Evolutionary conservation across 306 rosid species (phyloP), one percentile per base, ranked within the genome.

Genomic region (Quercus ilex): DNA sequence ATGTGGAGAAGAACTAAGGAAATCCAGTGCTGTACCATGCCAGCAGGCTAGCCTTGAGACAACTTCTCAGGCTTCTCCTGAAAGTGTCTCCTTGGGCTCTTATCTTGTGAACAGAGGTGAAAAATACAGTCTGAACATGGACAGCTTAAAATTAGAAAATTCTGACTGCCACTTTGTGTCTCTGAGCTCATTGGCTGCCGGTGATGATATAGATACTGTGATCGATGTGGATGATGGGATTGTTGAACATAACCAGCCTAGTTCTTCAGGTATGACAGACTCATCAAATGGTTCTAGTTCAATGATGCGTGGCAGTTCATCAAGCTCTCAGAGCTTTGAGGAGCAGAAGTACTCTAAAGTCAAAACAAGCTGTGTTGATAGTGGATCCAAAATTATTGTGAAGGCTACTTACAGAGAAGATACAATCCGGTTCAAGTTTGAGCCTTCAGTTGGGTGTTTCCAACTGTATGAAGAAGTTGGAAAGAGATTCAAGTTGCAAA

Each of bases 391-490:
- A 78, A 79, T 90, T 38, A 74, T 69, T 13, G 97, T 86, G 78
- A 94, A 94, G 83, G 98, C 97, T 79, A 85, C 90, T 5, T 90
- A 94, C 73, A 76, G 35, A 74, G 92, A 91, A 73, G 96, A 92
- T 81, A 94, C 79, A 6, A 68, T 91, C 71, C 91, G 97, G 69
- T 91, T 94, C 91, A 94, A 85, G 84, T 92, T 92, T 69, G 92
- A 88, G 77, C 83, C 91, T 6, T 83, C 83, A 2, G 75, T 71
- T 58, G 90, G 93, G 49, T 94, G 86, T 78, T 80, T 81, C 23
- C 89, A 84, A 73, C 87, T 94, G 53, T 89, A 89, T 13, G 96
- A 94, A 76, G 98, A 92, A 81, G 85, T 94, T 74, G 96, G 82
- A 25, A 74, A 75, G 79, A 83, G 96, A 81, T 92, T 94, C 84